Percentiles rank a stretch among this genome's conserved stretches.
phyloP scores from a whole-genome alignment of 306 rosid species.

The Ammopiptanthus mongolicus region DNA sequence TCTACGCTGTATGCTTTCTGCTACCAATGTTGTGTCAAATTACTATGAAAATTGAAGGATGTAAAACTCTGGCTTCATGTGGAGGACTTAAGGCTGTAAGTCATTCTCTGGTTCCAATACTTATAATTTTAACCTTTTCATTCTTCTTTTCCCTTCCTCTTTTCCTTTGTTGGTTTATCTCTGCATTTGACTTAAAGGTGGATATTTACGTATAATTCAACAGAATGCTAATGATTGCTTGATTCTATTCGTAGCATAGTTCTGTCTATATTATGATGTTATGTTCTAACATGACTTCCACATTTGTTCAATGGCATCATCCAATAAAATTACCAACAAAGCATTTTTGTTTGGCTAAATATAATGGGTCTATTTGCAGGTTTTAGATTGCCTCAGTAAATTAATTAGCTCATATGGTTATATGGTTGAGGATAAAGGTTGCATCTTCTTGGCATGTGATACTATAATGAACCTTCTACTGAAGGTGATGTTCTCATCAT shows the following conservation, averaged over 20 bases:
- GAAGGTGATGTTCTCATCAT: constrained; percentile 50
- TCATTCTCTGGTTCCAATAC: constrained; percentile 5
- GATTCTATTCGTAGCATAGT: not conserved
- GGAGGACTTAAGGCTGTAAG: constrained; percentile 77
- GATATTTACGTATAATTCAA: not conserved
- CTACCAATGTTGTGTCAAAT: constrained; percentile 83
- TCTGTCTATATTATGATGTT: not conserved
- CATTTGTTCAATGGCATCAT: not conserved
- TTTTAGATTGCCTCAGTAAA: constrained; percentile 63
- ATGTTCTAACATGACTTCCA: not conserved
- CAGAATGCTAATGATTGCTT: not conserved
- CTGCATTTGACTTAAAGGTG: constrained; percentile 2
- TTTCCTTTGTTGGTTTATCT: not conserved
- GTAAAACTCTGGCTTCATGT: constrained; percentile 57
- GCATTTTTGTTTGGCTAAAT: constrained; percentile 7
- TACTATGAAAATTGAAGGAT: constrained; percentile 76
- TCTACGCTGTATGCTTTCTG: constrained; percentile 72
- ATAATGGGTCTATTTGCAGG: constrained; percentile 50
- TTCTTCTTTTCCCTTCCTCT: not conserved
- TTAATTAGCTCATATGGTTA: constrained; percentile 39
- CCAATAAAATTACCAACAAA: not conserved
- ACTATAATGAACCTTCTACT: constrained; percentile 73
- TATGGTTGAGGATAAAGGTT: constrained; percentile 47
- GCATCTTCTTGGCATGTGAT: constrained; percentile 81
- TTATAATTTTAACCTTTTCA: not conserved